Conservation (phyloP, 225 moss, liverwort and hornwort genomes). For the Physcomitrellopsis africana region DNA sequence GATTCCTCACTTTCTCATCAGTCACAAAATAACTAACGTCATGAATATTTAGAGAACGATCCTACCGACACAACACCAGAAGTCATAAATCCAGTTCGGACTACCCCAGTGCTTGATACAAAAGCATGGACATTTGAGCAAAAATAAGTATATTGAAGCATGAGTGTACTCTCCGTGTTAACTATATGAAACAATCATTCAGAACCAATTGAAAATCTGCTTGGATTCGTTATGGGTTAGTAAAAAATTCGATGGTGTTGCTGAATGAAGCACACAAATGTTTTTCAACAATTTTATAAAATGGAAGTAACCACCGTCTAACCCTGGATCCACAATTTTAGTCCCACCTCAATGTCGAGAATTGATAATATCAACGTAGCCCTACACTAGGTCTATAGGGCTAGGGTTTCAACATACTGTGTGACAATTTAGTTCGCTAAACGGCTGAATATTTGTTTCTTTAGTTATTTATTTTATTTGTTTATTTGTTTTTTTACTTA, state of each 20-base stretch:
- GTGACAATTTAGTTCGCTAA: neutral
- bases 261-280: no score
- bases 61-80: neutral
- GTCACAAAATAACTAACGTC: neutral
- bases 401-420: neutral
- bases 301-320: neutral
- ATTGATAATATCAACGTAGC: neutral
- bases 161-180: no score
- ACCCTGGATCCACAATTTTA: neutral
- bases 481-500: neutral
- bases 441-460: neutral
- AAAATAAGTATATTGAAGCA: neutral
- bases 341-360: neutral
- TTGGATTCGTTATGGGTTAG: no score
- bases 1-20: slow-evolving; percentile 21
- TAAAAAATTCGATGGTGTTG: no score
- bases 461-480: no score
- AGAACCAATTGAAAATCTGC: no score
- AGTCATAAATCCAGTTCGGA: neutral
- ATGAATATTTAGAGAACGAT: neutral
- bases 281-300: no score
- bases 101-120: neutral
- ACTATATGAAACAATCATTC: no score
- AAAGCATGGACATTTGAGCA: neutral
- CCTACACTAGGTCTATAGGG: neutral